Evolutionary conservation across 495 filamentous ascomycete genomes (phyloP), one percentile per base, ranked within the genome.

Genomic region (Elasticomyces elasticus): DNA sequence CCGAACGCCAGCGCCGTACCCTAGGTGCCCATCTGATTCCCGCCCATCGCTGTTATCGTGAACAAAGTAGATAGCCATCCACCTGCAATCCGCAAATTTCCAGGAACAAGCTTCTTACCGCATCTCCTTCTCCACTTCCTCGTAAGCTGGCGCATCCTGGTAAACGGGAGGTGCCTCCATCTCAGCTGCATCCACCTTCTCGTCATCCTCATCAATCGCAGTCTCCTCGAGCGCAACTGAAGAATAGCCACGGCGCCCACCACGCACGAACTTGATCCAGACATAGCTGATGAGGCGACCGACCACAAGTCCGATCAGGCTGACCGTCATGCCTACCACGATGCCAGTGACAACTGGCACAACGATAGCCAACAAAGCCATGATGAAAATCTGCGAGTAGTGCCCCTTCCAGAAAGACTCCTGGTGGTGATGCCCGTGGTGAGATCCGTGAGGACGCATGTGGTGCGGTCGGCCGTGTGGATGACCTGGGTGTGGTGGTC

Each of bases 301-400:
- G 20, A 52, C 20, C 15, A 56, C 24, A 20, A 60, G 48, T 5
- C 52, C 58, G 11, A 60, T 15, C 5, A 56, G 22, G 33, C 52
- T 56, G 47, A 60, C 53, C 15, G 38, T 26, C 52, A 60, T 50
- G 28, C 58, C 58, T 5, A 55, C 53, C 5, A 41, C 20, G 24
- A 60, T 56, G 13, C 58, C 58, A 9, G 58, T 53, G 38, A 56
- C 38, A 23, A 60, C 49, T 6, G 58, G 58, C 37, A 60, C 56
- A 7, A 60, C 30, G 5, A 56, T 38, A 11, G 58, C 53, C 1
- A 55, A 33, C n/a, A 60, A 7, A 12, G 33, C 52, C 27, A 48
- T 54, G 27, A 41, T 37, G 52, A 60, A 53, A 25, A 35, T 20
- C 25, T 26, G 49, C 4, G 54, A 44, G 24, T 54, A 41, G 42